Base-by-base conservation (phyloP, 805 yeast genomes). In the Myxozyma neglecta region DNA sequence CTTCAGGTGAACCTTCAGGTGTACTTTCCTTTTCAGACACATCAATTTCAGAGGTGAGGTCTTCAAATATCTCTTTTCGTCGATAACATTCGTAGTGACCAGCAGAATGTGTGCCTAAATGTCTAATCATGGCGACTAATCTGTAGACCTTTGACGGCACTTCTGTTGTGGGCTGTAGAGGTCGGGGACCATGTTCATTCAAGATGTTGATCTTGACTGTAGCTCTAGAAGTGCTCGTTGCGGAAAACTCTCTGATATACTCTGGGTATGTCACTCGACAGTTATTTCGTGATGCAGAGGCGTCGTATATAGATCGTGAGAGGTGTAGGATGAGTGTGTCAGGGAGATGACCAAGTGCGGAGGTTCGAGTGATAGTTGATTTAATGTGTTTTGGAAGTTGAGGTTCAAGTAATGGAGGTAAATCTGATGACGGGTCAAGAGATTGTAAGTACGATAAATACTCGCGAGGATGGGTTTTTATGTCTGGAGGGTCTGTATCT, bases 281-380 rank as follows among this genome's bases (percentile, higher is more conserved):
- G 9, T 89, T 77, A 74, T 90, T 92, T 68, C 97, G 82, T 8
- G 86, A 80, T 1, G 88, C 83, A 16, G 81, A 83, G 46, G 83
- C 83, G 8, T 88, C 80, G 71, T 82, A 91, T 46, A 88, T 81
- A 0, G 97, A 92, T 69, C 98, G 79, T 9, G 97, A 90, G 46
- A 94, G 75, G 72, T 93, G 98, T n/a, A 93, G 75, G 0, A 89
- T 83, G 53, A 94, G 78, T 6, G 89, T 76, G 57, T 82, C 79
- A 0, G 99, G 97, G 3, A 89, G 82, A 57, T 81, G 80, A 11
- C 83, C 78, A 45, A 90, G 80, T 29, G 80, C 78, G 0, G 86
- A 83, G 64, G 81, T 82, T 70, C 89, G 88, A 37, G 84, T 82
- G 5, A 93, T 90, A 0, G 86, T 83, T 0, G 93, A 83, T 48